Conservation (phyloP, 805 yeast genomes). For the Zygosaccharomyces bisporus region DNA sequence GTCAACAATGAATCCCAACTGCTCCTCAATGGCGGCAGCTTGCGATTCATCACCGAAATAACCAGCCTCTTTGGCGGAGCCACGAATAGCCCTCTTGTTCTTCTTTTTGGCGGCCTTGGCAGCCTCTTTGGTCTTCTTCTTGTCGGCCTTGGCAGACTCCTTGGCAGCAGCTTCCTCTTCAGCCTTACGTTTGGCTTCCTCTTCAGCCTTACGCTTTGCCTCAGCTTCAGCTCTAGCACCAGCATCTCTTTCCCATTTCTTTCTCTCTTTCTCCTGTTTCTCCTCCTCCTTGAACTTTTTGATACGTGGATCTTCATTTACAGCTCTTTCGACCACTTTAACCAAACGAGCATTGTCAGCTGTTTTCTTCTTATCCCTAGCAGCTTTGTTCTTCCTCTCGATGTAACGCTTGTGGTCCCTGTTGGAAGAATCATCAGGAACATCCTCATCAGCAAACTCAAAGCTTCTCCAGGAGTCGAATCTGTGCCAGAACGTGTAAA, state of each 20-base stretch:
- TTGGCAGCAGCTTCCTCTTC: slow-evolving; percentile 69
- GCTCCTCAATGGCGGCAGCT: slow-evolving; percentile 68
- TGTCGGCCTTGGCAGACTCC: slow-evolving; percentile 62
- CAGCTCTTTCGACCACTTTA: slow-evolving; percentile 83
- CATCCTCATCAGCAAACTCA: slow-evolving; percentile 97
- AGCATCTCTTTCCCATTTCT: slow-evolving; percentile 97
- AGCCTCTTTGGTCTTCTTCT: slow-evolving; percentile 94
- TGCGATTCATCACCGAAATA: slow-evolving; percentile 79
- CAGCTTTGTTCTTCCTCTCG: slow-evolving; percentile 94
- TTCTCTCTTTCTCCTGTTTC: slow-evolving; percentile 88
- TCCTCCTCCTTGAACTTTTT: slow-evolving; percentile 89
- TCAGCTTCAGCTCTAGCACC: slow-evolving; percentile 97
- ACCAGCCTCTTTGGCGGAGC: slow-evolving; percentile 72
- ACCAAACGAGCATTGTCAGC: slow-evolving; percentile 91
- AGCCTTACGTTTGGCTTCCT: slow-evolving; percentile 75
- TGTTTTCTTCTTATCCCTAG: slow-evolving; percentile 95
- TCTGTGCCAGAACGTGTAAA: slow-evolving; percentile 89
- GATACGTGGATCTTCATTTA: slow-evolving; percentile 91
- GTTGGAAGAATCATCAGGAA: slow-evolving; percentile 98
- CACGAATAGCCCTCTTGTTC: slow-evolving; percentile 85
- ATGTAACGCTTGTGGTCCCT: slow-evolving; percentile 99
- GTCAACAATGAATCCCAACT: slow-evolving; percentile 74
- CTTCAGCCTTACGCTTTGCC: slow-evolving; percentile 81
- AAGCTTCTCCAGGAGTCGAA: slow-evolving; percentile 98
- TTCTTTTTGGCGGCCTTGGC: slow-evolving; percentile 90